phyloP scores from a whole-genome alignment of 1,139 yeast species.

The Diutina scorzettiae region DNA sequence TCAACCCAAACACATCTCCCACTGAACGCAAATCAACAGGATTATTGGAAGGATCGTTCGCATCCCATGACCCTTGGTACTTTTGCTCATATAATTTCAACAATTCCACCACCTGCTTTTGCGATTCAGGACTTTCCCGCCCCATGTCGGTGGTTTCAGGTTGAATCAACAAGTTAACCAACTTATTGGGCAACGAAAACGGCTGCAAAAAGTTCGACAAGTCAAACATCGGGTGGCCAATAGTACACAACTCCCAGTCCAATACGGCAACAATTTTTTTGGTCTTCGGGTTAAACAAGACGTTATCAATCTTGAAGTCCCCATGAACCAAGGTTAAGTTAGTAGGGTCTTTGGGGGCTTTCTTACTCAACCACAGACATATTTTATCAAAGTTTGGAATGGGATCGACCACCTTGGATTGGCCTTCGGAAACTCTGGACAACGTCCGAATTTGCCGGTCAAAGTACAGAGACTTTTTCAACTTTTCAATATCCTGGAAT shows the following conservation, averaged over 20 bases:
- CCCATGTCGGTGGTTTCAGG: constrained; percentile 27
- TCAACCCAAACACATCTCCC: constrained; percentile 49
- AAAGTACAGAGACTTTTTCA: constrained; percentile 30
- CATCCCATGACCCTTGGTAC: constrained; percentile 26
- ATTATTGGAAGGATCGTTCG: constrained; percentile 22
- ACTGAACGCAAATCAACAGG: constrained; percentile 38
- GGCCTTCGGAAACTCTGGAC: constrained; percentile 35
- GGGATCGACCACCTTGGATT: constrained; percentile 36
- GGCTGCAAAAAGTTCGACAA: constrained; percentile 51
- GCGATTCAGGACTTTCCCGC: constrained; percentile 21
- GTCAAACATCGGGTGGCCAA: constrained; percentile 59
- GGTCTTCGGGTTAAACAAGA: constrained; percentile 40
- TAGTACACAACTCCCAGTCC: constrained; percentile 62
- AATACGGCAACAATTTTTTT: constrained; percentile 44
- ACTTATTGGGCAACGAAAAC: constrained; percentile 32
- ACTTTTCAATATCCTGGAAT: constrained; percentile 19
- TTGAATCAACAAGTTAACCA: constrained; percentile 19
- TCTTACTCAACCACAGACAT: constrained; percentile 27
- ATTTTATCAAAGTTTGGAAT: constrained; percentile 39
- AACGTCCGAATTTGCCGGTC: constrained; percentile 45
- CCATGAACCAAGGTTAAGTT: constrained; percentile 47
- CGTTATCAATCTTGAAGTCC: constrained; percentile 55
- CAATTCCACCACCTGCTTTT: constrained; percentile 14
- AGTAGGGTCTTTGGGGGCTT: constrained; percentile 38
- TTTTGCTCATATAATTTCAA: constrained; percentile 18